These are phyloP conservation scores for Alternaria arbusti DNA, from an alignment of 2,329 filamentous ascomycete genomes.

Conservation along the genomic window DNA sequence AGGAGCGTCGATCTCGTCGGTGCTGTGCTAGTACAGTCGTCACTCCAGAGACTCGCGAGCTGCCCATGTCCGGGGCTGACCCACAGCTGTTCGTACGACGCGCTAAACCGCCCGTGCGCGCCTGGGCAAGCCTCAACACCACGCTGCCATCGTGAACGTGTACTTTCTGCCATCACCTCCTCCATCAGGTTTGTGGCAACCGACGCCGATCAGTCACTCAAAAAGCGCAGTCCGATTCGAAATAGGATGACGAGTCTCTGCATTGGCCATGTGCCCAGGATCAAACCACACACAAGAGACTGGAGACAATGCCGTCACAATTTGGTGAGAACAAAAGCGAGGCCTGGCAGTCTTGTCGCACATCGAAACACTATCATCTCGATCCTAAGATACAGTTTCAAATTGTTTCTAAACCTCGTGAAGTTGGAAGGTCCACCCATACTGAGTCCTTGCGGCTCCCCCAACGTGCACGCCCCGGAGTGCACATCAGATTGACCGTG, in stretches of 20 bases:
- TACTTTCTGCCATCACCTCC: not conserved
- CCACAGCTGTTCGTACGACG: constrained; percentile 1
- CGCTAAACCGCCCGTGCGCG: constrained; percentile 4
- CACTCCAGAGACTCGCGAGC: not conserved
- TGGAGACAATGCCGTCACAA: not conserved
- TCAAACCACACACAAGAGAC: not conserved
- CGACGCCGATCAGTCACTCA: not conserved
- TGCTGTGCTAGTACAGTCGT: not conserved
- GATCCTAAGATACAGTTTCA: not conserved
- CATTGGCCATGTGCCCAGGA: not conserved
- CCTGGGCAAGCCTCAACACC: constrained; percentile 6
- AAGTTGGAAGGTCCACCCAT: not conserved
- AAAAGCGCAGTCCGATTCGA: not conserved
- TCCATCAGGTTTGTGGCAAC: not conserved
- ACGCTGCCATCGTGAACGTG: not conserved
- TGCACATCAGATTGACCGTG: not conserved
- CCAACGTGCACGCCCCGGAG: not conserved
- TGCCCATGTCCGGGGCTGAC: not conserved
- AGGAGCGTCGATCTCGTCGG: not conserved
- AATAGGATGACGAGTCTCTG: not conserved
- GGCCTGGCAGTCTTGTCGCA: not conserved
- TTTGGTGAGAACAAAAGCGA: not conserved
- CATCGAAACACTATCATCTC: not conserved
- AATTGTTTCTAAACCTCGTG: not conserved
- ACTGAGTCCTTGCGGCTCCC: not conserved